Conservation (phyloP, 2,329 filamentous ascomycete genomes). For the Berkeleyomyces rouxiae region DNA sequence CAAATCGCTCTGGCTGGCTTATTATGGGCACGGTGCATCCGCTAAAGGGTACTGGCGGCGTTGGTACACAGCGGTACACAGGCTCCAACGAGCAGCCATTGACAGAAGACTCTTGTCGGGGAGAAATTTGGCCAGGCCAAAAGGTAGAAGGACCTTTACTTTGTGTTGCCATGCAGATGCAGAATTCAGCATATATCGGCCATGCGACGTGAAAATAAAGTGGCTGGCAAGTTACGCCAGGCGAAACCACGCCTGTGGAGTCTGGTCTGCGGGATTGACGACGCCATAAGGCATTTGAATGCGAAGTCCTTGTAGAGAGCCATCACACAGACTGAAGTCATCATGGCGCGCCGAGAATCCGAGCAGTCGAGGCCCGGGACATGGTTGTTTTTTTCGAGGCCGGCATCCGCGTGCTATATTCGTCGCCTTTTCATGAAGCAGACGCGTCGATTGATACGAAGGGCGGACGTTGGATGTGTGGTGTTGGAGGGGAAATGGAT, state of each 20-base stretch:
- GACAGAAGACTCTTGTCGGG: not conserved
- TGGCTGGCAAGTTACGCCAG: not conserved
- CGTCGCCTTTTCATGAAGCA: too few relatives aligned
- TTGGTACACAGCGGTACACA: not conserved
- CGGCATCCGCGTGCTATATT: too few relatives aligned
- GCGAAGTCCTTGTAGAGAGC: too few relatives aligned
- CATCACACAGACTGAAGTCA: too few relatives aligned
- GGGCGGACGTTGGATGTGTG: constrained; percentile 16
- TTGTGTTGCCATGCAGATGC: not conserved
- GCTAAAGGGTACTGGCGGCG: not conserved
- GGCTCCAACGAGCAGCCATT: not conserved
- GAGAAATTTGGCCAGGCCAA: not conserved
- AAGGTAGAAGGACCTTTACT: not conserved
- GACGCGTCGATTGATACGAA: constrained; percentile 5
- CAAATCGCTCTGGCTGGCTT: not conserved
- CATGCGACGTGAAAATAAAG: not conserved
- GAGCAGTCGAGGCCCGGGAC: too few relatives aligned
- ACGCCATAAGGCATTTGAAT: too few relatives aligned
- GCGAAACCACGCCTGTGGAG: not conserved
- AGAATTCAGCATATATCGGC: not conserved
- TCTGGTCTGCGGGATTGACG: too few relatives aligned
- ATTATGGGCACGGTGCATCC: not conserved
- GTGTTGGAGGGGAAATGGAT: constrained; percentile 18
- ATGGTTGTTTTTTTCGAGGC: too few relatives aligned
- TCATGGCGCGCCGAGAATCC: too few relatives aligned